A percentile compares a stretch with the other conserved stretches of the same genome.
These are phyloP conservation scores for Neophaeococcomyces aloes DNA, from an alignment of 2,329 filamentous ascomycete genomes.

Conservation along the genomic window DNA sequence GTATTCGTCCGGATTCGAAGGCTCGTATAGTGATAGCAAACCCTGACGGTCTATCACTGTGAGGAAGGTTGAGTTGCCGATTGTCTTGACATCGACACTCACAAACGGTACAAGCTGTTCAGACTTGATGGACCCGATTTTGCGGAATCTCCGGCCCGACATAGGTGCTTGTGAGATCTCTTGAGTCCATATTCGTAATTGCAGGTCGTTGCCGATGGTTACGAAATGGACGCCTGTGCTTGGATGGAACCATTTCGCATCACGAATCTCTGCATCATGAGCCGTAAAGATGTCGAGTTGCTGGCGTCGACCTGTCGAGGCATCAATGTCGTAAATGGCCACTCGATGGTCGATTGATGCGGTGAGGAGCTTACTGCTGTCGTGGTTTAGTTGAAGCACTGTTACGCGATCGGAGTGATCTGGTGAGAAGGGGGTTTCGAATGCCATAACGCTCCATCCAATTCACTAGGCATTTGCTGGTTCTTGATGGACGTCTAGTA, in stretches of 20 bases:
- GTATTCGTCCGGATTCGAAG: slow-evolving; percentile 71
- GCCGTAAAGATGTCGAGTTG: slow-evolving; percentile 74
- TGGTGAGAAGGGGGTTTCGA: slow-evolving; percentile 16
- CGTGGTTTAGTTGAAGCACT: slow-evolving; percentile 80
- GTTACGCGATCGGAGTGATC: slow-evolving; percentile 58
- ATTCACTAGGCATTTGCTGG: background rate
- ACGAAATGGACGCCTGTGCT: slow-evolving; percentile 81
- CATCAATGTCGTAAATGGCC: slow-evolving; percentile 78
- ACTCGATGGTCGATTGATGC: slow-evolving; percentile 88
- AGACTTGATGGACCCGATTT: slow-evolving; percentile 55
- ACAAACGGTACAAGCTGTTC: slow-evolving; percentile 52
- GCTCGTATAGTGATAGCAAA: slow-evolving; percentile 69
- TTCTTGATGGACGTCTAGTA: background rate
- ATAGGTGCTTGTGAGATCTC: slow-evolving; percentile 66
- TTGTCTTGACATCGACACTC: slow-evolving; percentile 77
- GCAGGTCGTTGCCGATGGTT: slow-evolving; percentile 79
- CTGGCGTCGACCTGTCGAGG: slow-evolving; percentile 62
- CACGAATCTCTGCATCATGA: slow-evolving; percentile 79
- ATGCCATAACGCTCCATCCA: slow-evolving; percentile 1
- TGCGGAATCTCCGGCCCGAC: slow-evolving; percentile 69
- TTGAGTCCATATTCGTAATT: slow-evolving; percentile 87
- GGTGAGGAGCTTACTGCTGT: slow-evolving; percentile 82
- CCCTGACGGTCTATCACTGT: slow-evolving; percentile 79
- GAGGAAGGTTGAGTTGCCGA: slow-evolving; percentile 62
- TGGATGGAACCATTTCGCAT: slow-evolving; percentile 90